Base-by-base conservation (phyloP, 495 filamentous ascomycete species). In the Choiromyces venosus region DNA sequence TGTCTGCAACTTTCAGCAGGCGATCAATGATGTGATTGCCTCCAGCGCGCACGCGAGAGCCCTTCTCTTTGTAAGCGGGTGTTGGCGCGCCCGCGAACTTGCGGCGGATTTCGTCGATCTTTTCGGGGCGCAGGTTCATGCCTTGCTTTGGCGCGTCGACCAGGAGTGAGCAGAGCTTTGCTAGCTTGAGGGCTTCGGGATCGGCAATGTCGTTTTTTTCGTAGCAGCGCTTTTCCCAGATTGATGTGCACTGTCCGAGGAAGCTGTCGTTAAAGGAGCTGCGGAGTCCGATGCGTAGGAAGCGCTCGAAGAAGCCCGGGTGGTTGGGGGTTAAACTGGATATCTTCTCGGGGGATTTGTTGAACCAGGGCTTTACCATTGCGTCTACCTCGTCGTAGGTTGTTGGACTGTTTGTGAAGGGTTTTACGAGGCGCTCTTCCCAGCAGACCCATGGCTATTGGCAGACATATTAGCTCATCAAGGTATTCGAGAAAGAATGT, bases 71-170 rank as follows among this genome's bases (percentile, higher is more conserved):
- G 69, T 84, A 85, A 21, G 68, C 78, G 66, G 81, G 73, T 78
- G 82, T 44, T 83, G 80, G 7, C 81, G 83, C 72, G 84, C 84
- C 21, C 84, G 5, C 10, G 35, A 56, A 69, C 9, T 65, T 21
- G 14, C 37, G 69, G 93, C 37, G 87, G 85, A 70, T 71, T 5
- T 77, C 61, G 0, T 84, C 80, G 16, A 88, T 84, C 29, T 84
- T 86, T 29, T 67, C 52, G 9, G 70, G 67, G 42, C 64, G 35
- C 40, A 96, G 90, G n/a, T 84, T 83, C 67, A 89, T 86, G 14
- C 94, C 93, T 46, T 91, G 88, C 78, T 97, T 98, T 19, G 88
- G 85, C 19, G 89, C 87, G 78, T 98, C 94, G 7, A 97, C 92
- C 6, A 98, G 83, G 44, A 90, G 84, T 65, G 93, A 91, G 12